Conservation (phyloP, 352 stramenopile species). For the Phytophthora melonis region DNA sequence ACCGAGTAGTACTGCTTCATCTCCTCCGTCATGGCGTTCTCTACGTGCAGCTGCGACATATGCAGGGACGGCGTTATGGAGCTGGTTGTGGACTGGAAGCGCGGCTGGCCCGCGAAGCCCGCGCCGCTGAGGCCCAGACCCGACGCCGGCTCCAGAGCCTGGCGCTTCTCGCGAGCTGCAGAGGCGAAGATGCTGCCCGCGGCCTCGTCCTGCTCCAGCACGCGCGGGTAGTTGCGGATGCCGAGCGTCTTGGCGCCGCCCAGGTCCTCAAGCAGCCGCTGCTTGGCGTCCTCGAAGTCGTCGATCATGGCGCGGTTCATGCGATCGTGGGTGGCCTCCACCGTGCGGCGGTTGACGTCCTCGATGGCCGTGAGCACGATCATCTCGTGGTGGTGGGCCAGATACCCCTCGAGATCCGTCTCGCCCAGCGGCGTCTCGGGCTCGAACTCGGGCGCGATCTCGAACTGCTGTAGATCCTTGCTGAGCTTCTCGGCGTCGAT, state of each 20-base stretch:
- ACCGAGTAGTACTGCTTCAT: constrained; percentile 87
- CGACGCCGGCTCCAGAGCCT: constrained; percentile 30
- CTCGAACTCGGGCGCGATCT: constrained; percentile 80
- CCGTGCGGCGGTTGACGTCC: constrained; percentile 83
- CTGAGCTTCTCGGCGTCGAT: constrained; percentile 91
- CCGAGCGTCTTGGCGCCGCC: constrained; percentile 73
- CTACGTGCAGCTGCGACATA: constrained; percentile 70
- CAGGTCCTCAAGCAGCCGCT: constrained; percentile 78
- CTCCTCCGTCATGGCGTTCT: constrained; percentile 81
- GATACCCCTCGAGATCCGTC: constrained; percentile 89
- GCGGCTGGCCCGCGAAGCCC: constrained; percentile 59
- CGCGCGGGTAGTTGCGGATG: constrained; percentile 76
- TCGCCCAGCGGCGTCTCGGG: constrained; percentile 84
- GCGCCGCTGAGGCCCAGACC: constrained; percentile 61
- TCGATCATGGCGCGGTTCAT: constrained; percentile 91
- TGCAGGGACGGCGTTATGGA: constrained; percentile 53
- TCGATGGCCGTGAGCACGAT: constrained; percentile 92
- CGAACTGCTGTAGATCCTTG: constrained; percentile 82
- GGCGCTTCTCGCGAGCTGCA: constrained; percentile 45
- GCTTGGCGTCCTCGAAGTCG: constrained; percentile 84
- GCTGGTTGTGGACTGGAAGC: constrained; percentile 53
- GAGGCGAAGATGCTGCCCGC: constrained; percentile 59
- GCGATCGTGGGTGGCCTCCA: constrained; percentile 81
- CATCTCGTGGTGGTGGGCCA: constrained; percentile 93
- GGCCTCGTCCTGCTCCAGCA: constrained; percentile 51